These are phyloP conservation scores for Neonectria magnoliae DNA, from an alignment of 2,329 filamentous ascomycete species.

Conservation along the genomic window DNA sequence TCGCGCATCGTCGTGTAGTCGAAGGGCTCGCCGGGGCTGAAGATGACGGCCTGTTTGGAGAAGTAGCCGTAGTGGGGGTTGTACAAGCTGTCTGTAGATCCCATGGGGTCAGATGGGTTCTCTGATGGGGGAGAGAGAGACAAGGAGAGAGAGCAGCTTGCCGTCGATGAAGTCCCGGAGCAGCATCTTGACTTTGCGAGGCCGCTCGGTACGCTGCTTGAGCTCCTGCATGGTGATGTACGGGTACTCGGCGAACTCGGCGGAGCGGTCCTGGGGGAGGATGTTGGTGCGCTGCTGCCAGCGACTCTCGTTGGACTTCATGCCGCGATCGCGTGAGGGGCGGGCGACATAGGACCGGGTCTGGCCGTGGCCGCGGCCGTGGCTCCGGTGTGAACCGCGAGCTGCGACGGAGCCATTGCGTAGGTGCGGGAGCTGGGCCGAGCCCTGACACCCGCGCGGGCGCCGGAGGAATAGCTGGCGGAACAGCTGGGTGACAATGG, in stretches of 20 bases:
- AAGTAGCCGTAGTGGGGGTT: slow-evolving; percentile 97
- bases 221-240: slow-evolving; percentile 86
- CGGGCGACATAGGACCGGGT: slow-evolving; percentile 44
- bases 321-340: slow-evolving; percentile 50
- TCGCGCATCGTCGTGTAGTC: slow-evolving; percentile 84
- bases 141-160: slow-evolving; percentile 50
- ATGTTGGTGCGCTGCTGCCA: slow-evolving; percentile 88
- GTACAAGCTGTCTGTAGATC: slow-evolving; percentile 81
- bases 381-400: slow-evolving; percentile 5
- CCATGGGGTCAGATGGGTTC: slow-evolving; percentile 34
- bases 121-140: background rate
- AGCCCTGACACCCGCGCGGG: slow-evolving; percentile 47
- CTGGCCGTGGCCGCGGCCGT: slow-evolving; percentile 29
- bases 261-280: slow-evolving; percentile 78
- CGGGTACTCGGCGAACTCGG: slow-evolving; percentile 85
- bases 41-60: slow-evolving; percentile 95
- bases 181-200: slow-evolving; percentile 93
- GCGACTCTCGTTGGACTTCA: slow-evolving; percentile 69
- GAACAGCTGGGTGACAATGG: slow-evolving; percentile 80
- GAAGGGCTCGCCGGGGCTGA: slow-evolving; percentile 91
- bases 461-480: slow-evolving; percentile 82
- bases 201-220: slow-evolving; percentile 76
- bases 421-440: slow-evolving; percentile 36
- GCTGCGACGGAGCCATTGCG: slow-evolving; percentile 35
- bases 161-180: slow-evolving; percentile 98